Evolutionary conservation across 768 basidiomycete species (phyloP), one percentile per base, ranked within the genome.

Genomic region (Xerocomus brunneocitrinus): DNA sequence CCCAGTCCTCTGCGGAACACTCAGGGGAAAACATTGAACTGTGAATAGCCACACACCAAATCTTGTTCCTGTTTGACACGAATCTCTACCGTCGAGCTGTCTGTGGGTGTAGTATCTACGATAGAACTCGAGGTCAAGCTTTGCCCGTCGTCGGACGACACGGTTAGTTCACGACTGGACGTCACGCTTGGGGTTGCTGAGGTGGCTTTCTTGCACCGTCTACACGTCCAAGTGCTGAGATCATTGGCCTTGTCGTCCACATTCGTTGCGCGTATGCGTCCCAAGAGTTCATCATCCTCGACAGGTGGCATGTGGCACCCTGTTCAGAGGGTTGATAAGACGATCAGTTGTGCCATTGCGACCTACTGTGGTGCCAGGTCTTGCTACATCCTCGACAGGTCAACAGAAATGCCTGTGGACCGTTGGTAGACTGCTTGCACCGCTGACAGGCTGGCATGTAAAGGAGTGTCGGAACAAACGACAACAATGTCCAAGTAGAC

Each of bases 331-430:
- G 39, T 55, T 28, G 32, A 54, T 49, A 25, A 41, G 48, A 22
- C 36, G 44, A 52, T 52, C 30, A 1, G 27, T 8, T 25, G 35
- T 31, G 25, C 14, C 14, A 30, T 5, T 6, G 9, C 16, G 51
- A 63, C 63, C 13, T 62, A 63, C 62, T 56, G 51, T 63, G 73
- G 46, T 74, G 73, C 74, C 74, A 74, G 0, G 58, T 48, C 58
- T 58, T 73, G 42, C 32, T 58, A 53, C 73, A 74, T 47, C 53
- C 56, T 16, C 54, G 62, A 54, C 73, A 74, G 0, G 63, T 65
- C 39, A 74, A 54, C 13, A 74, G 53, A 49, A 74, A 73, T 1
- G 67, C 66, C 25, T 55, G 41, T 3, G 67, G 64, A 24, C 59
- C 41, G 50, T 57, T 71, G 53, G 48, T 57, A 50, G 60, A 52